These are phyloP conservation scores for Diversispora epigaea DNA, from an alignment of 192 early-diverging fungal genomes.

Conservation along the genomic window DNA sequence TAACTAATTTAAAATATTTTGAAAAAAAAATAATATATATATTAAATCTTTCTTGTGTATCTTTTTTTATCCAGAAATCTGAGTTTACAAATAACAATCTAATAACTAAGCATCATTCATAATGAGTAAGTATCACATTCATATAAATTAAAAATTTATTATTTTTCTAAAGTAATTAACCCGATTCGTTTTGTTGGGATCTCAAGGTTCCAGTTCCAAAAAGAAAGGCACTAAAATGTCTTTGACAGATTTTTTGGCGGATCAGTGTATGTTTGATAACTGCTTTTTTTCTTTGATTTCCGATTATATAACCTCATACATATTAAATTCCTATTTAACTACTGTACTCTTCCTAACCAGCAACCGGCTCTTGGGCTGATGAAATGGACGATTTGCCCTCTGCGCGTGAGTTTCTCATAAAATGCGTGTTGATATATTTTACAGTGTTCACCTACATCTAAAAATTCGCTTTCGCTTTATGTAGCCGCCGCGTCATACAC, in stretches of 20 bases:
- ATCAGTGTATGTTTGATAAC: constrained; percentile 52
- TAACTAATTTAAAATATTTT: no score
- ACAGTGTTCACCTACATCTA: constrained; percentile 15
- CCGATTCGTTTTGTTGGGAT: not conserved
- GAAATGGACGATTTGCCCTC: constrained; percentile 85
- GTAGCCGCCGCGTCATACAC: constrained; percentile 31
- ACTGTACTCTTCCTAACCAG: constrained; percentile 31
- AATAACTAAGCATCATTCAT: no score
- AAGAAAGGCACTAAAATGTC: constrained; percentile 90
- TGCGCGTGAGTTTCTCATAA: constrained; percentile 63
- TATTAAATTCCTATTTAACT: not conserved
- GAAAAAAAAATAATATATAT: no score
- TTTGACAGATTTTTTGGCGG: constrained; percentile 78
- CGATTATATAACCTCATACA: not conserved
- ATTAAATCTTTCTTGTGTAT: no score
- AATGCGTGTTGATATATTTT: constrained; percentile 19
- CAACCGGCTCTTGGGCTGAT: constrained; percentile 86
- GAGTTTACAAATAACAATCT: no score
- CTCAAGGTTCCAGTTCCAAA: constrained; percentile 39
- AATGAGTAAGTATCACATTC: no score
- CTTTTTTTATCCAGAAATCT: no score
- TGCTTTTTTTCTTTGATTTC: not conserved
- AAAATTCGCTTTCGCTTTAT: constrained; percentile 17
- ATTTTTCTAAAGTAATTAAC: no score
- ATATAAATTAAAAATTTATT: no score